Evolutionary conservation across 352 stramenopile species (phyloP).

Genomic region (Thraustochytrium sp.): DNA sequence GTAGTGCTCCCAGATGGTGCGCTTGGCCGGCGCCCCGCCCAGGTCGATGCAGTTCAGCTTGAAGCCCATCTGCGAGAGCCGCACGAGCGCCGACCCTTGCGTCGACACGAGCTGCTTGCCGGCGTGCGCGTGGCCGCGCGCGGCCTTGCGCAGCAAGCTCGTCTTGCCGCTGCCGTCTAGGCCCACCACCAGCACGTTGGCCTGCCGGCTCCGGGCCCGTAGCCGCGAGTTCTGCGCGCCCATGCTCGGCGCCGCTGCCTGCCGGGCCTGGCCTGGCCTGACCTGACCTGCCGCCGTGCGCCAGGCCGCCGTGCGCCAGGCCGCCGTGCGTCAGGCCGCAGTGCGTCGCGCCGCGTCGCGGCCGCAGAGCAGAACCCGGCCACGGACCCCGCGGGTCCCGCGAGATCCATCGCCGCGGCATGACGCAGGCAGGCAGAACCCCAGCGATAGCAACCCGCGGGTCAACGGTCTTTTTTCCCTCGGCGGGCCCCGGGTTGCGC

Average conservation of each 20-base stretch:
- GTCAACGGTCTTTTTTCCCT: not conserved
- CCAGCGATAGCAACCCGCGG: too few species aligned
- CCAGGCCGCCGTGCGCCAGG: too few species aligned
- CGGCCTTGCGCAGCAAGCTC: not conserved
- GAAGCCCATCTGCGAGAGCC: not conserved
- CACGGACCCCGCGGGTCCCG: not conserved
- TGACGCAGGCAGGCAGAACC: too few species aligned
- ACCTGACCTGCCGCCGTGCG: too few species aligned
- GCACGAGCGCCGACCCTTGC: not conserved
- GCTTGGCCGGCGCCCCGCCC: not conserved
- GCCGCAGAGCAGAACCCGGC: not conserved
- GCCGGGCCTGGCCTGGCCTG: too few species aligned
- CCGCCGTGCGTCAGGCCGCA: too few species aligned
- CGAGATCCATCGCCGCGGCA: not conserved
- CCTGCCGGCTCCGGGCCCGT: not conserved
- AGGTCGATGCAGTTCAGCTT: conserved; percentile 14
- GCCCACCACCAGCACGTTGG: conserved; percentile 26
- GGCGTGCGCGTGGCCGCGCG: not conserved
- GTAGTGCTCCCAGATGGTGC: not conserved
- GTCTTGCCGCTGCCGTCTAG: conserved; percentile 32
- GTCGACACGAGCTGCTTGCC: not conserved
- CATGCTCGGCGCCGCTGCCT: too few species aligned
- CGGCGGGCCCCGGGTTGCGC: not conserved
- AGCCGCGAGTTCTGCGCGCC: not conserved
- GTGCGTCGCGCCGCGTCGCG: not conserved